Conservation (phyloP, 495 filamentous ascomycete genomes). For the Ramalina peruviana region DNA sequence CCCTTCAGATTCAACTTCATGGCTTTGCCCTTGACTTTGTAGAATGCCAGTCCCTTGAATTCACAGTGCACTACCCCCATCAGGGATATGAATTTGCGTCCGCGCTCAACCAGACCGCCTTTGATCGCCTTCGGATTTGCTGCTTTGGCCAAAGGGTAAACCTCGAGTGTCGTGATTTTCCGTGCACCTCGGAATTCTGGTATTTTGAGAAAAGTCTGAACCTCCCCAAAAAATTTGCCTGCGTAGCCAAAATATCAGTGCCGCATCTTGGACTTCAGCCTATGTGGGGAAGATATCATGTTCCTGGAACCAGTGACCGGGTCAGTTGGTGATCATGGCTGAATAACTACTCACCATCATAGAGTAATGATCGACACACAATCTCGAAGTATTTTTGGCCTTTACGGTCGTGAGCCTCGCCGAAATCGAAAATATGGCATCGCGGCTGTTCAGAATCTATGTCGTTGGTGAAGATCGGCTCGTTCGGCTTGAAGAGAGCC, state of each 20-base stretch:
- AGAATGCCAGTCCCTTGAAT: conserved; percentile 17
- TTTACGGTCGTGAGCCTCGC: conserved; percentile 17
- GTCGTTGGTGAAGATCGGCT: conserved; percentile 28
- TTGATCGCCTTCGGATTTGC: conserved; percentile 2
- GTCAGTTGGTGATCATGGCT: too few species aligned
- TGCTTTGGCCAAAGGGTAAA: conserved; percentile 5
- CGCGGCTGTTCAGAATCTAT: conserved; percentile 26
- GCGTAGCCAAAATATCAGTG: conserved; percentile 34
- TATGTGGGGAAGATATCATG: neutral
- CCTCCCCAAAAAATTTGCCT: conserved; percentile 43
- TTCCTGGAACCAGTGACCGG: too few species aligned
- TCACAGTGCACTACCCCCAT: conserved; percentile 13
- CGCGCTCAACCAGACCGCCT: conserved; percentile 7
- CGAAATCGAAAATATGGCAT: conserved; percentile 17
- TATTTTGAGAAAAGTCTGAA: conserved; percentile 30
- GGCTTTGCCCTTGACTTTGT: conserved; percentile 10
- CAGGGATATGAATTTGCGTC: conserved; percentile 11
- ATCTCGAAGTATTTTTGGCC: conserved; percentile 22
- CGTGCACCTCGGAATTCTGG: conserved; percentile 39
- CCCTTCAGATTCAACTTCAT: conserved; percentile 11
- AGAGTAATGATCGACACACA: conserved; percentile 25
- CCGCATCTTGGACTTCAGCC: conserved; percentile 15
- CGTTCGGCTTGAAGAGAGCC: conserved; percentile 31
- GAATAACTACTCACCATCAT: conserved; percentile 8
- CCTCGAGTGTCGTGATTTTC: conserved; percentile 37